Evolutionary conservation across 2,329 filamentous ascomycete species (phyloP).

Genomic region (Apiospora phragmitis): DNA sequence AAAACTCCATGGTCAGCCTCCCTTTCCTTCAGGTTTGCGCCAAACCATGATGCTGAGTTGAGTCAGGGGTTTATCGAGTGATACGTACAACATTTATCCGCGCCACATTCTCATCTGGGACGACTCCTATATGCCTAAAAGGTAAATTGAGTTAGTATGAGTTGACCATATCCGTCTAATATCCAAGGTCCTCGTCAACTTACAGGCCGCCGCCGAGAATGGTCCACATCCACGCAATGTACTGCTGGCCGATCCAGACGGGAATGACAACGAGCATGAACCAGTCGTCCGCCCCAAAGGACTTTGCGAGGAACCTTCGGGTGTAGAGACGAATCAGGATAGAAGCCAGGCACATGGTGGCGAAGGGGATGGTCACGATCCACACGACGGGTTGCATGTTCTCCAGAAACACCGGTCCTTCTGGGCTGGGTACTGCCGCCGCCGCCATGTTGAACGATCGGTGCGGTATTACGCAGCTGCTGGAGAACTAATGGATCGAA

Average conservation of each 20-base stretch:
- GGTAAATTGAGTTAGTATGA: background rate
- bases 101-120: background rate
- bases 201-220: slow-evolving; percentile 12
- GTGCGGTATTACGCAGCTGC: background rate
- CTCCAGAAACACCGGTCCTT: background rate
- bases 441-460: background rate
- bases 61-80: background rate
- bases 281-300: slow-evolving; percentile 1
- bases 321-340: background rate
- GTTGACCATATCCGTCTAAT: rapidly evolving
- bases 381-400: background rate
- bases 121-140: background rate
- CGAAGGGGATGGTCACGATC: background rate
- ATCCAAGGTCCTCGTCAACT: background rate
- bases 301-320: background rate
- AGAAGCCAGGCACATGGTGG: background rate
- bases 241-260: slow-evolving; percentile 6
- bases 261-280: background rate
- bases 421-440: background rate
- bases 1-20: background rate
- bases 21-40: background rate
- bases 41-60: background rate
- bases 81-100: background rate
- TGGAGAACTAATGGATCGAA: background rate
- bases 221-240: slow-evolving; percentile 8